Conservation (phyloP, 495 filamentous ascomycete species). For the Polyplosphaeria fusca region DNA sequence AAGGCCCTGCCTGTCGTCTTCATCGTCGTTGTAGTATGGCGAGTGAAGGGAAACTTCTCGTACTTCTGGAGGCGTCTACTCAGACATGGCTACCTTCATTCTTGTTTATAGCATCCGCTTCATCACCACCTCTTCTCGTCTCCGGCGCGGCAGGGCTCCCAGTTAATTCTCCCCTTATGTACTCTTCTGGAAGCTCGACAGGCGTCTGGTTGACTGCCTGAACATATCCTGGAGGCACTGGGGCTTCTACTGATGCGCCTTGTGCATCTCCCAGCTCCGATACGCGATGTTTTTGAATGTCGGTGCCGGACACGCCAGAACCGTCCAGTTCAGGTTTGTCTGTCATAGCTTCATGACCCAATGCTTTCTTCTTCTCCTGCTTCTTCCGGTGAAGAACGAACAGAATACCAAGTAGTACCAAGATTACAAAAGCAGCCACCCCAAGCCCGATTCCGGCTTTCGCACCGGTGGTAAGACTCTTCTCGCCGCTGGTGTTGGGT, state of each 20-base stretch:
- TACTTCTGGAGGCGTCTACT: too few species aligned
- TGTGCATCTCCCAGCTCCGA: neutral
- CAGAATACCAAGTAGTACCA: neutral
- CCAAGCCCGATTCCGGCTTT: conserved; percentile 1
- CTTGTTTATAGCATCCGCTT: too few species aligned
- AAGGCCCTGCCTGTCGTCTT: too few species aligned
- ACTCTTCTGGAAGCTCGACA: neutral
- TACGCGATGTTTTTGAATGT: neutral
- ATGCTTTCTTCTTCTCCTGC: neutral
- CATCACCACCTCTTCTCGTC: neutral
- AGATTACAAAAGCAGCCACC: neutral
- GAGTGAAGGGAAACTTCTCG: too few species aligned
- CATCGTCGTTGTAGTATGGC: too few species aligned
- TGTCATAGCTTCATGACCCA: neutral
- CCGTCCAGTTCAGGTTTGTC: neutral
- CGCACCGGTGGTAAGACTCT: neutral
- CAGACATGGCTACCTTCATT: too few species aligned
- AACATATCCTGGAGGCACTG: too few species aligned
- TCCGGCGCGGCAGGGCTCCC: neutral
- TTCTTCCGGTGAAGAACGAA: neutral
- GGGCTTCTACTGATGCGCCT: neutral
- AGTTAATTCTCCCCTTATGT: neutral
- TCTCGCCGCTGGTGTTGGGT: neutral
- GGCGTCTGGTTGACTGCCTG: neutral
- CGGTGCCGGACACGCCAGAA: neutral